Conservation (phyloP, 352 stramenopile genomes). For the Sclerospora graminicola region DNA sequence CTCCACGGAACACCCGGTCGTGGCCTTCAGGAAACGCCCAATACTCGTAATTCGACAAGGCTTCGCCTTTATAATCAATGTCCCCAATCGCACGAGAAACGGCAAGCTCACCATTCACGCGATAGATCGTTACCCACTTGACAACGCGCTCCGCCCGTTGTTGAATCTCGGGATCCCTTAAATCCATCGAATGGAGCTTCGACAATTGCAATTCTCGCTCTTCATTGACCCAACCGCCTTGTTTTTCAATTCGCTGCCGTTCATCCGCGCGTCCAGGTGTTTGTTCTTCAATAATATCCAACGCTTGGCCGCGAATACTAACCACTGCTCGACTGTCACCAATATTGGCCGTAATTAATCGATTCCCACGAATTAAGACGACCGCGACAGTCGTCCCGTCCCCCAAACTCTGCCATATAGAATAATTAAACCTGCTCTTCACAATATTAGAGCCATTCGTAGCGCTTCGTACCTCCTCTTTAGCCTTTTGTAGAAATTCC, state of each 20-base stretch:
- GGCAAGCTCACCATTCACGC: conserved; percentile 88
- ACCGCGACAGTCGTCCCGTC: conserved; percentile 73
- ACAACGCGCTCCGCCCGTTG: conserved; percentile 72
- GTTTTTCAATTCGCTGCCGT: conserved; percentile 52
- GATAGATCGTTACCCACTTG: conserved; percentile 79
- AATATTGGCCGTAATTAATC: conserved; percentile 77
- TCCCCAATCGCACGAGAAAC: conserved; percentile 89
- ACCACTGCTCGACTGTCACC: conserved; percentile 83
- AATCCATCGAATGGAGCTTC: conserved; percentile 82
- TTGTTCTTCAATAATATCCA: conserved; percentile 86
- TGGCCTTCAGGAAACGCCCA: conserved; percentile 81
- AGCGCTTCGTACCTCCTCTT: conserved; percentile 31
- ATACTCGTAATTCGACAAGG: conserved; percentile 65
- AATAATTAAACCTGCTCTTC: too few relatives aligned
- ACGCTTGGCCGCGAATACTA: conserved; percentile 59
- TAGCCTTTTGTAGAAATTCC: conserved; percentile 62
- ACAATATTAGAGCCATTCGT: too few relatives aligned
- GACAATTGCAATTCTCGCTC: conserved; percentile 82
- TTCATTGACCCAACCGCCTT: conserved; percentile 73
- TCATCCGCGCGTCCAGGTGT: conserved; percentile 69
- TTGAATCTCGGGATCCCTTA: conserved; percentile 80
- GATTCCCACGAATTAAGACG: conserved; percentile 74
- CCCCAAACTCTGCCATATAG: conserved; percentile 29
- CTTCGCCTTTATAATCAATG: conserved; percentile 84
- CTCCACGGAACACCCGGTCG: conserved; percentile 63